These are phyloP conservation scores for Cyberlindnera subsufficiens DNA, from an alignment of 805 yeast species.

Conservation along the genomic window DNA sequence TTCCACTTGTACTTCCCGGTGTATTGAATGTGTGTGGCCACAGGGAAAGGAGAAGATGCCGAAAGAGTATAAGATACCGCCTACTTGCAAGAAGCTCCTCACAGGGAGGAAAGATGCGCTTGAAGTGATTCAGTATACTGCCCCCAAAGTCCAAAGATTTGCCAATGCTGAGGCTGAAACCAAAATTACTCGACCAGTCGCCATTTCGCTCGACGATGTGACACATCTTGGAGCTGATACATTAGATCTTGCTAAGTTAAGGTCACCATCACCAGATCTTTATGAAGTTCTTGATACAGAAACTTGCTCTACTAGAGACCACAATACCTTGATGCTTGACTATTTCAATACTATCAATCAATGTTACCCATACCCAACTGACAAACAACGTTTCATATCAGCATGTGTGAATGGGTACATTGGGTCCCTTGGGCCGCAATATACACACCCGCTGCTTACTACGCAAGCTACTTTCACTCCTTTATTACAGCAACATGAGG, in stretches of 20 bases:
- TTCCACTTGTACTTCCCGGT: conserved; percentile 34
- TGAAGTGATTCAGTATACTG: neutral
- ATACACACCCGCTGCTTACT: conserved; percentile 33
- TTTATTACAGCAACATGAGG: conserved; percentile 23
- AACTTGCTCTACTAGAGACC: neutral
- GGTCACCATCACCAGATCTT: neutral
- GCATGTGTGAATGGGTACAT: conserved; percentile 37
- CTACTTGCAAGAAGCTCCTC: neutral
- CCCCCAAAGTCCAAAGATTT: neutral
- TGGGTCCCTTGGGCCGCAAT: conserved; percentile 35
- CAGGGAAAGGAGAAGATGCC: conserved; percentile 15
- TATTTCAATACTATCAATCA: neutral
- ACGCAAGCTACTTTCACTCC: conserved; percentile 37
- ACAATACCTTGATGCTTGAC: no score
- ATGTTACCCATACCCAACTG: neutral
- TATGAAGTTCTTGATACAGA: conserved; percentile 1
- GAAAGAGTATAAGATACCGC: conserved; percentile 14
- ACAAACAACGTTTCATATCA: conserved; percentile 4
- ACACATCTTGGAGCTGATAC: no score
- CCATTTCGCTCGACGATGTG: neutral
- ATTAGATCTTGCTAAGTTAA: neutral
- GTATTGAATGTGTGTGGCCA: conserved; percentile 25
- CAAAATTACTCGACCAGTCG: neutral
- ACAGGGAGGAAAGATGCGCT: neutral
- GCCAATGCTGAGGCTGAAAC: neutral